A percentile compares a stretch with the other conserved stretches of the same genome.
phyloP scores from a whole-genome alignment of 176 grass and related monocot genomes.

The Raddia distichophylla region DNA sequence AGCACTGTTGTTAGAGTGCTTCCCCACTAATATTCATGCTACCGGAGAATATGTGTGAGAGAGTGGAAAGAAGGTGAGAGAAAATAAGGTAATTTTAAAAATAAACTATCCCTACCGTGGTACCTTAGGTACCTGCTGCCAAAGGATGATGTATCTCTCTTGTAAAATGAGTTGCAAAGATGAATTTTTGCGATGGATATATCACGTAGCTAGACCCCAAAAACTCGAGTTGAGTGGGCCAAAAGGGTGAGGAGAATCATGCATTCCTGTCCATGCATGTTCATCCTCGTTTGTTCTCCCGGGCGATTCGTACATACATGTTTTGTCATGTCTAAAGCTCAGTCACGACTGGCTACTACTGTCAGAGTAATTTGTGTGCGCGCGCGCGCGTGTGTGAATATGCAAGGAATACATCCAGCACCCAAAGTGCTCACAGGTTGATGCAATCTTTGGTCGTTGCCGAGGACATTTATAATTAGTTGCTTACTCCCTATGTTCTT shows the following conservation, averaged over 20 bases:
- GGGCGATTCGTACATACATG: neutral
- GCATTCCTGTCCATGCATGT: neutral
- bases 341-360: neutral
- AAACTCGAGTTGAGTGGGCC: neutral
- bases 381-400: too few species aligned
- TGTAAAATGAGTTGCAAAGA: too few species aligned
- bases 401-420: neutral
- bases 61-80: too few species aligned
- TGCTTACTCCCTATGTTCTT: too few species aligned
- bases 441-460: neutral
- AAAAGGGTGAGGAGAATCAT: neutral
- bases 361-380: too few species aligned
- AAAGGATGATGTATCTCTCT: too few species aligned
- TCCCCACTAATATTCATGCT: too few species aligned
- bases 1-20: too few species aligned
- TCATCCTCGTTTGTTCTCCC: neutral
- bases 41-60: too few species aligned
- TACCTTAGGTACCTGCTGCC: too few species aligned
- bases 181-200: neutral
- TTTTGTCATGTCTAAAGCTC: neutral
- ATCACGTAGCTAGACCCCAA: neutral
- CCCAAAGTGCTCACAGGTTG: slow-evolving; percentile 5
- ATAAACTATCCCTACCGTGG: too few species aligned
- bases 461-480: neutral
- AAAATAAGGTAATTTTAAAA: too few species aligned